Percentiles rank a stretch among this genome's conserved stretches.
These are phyloP conservation scores for Didymellaceae sp. DNA, from an alignment of 2,329 filamentous ascomycete species.

Conservation along the genomic window DNA sequence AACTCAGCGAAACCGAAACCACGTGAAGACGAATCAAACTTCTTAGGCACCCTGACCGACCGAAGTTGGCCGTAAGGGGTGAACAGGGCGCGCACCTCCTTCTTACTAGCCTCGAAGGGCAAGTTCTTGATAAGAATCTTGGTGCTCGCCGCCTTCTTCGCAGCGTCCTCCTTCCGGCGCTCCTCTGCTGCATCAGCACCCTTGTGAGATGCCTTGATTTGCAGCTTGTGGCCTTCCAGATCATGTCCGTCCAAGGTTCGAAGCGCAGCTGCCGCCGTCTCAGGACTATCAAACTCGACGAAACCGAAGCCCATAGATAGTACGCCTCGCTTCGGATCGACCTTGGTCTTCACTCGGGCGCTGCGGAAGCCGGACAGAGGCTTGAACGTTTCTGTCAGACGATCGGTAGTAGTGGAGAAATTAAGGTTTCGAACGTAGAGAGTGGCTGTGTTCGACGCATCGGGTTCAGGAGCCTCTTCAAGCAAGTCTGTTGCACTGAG, in stretches of 20 bases:
- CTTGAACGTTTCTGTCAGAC: constrained; percentile 78
- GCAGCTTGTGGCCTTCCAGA: constrained; percentile 85
- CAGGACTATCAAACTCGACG: constrained; percentile 81
- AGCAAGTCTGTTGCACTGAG: constrained; percentile 73
- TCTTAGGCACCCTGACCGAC: constrained; percentile 92
- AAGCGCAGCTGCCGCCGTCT: constrained; percentile 78
- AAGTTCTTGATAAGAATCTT: constrained; percentile 99
- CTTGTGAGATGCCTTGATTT: constrained; percentile 86
- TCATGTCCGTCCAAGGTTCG: constrained; percentile 86
- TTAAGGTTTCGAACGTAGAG: constrained; percentile 94
- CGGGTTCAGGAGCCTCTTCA: constrained; percentile 61
- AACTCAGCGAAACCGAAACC: constrained; percentile 98
- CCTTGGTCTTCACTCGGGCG: constrained; percentile 90
- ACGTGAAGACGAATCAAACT: constrained; percentile 85
- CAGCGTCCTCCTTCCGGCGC: constrained; percentile 78
- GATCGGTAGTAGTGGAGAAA: constrained; percentile 82
- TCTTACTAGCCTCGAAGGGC: constrained; percentile 89
- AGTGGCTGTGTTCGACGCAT: constrained; percentile 72
- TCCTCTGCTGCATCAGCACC: constrained; percentile 88
- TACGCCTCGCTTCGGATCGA: constrained; percentile 87
- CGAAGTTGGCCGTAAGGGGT: constrained; percentile 90
- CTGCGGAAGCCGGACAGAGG: constrained; percentile 87
- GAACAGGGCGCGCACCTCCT: constrained; percentile 86
- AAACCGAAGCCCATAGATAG: constrained; percentile 97
- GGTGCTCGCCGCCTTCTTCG: constrained; percentile 81